Conservation (phyloP, 257 asterid species). For the Fraxinus quadrangulata region DNA sequence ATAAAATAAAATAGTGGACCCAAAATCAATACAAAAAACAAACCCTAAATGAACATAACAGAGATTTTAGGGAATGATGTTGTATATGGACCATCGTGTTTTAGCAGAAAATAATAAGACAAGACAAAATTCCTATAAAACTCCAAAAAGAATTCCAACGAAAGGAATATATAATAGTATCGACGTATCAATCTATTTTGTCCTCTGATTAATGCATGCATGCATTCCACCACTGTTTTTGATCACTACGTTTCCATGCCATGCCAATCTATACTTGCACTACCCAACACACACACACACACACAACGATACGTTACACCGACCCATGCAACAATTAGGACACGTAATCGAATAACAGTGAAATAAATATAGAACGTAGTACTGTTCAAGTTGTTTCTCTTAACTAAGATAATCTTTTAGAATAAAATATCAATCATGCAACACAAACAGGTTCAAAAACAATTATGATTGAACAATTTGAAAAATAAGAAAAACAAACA, state of each 20-base stretch:
- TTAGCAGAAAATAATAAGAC: background rate
- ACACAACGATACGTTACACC: no score
- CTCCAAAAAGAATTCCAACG: background rate
- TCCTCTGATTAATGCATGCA: slow-evolving; percentile 31
- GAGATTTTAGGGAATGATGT: background rate
- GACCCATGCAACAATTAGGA: no score
- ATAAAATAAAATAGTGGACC: slow-evolving; percentile 41
- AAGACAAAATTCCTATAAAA: background rate
- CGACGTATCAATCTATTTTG: slow-evolving; percentile 31
- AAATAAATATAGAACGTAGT: no score
- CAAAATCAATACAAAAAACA: slow-evolving; percentile 22
- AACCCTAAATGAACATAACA: background rate
- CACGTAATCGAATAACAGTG: no score
- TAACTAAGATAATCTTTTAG: no score
- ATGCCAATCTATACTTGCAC: slow-evolving; percentile 39
- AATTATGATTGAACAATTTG: no score
- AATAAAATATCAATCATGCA: no score
- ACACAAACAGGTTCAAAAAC: no score
- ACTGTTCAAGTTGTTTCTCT: no score
- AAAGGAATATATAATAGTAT: slow-evolving; percentile 3
- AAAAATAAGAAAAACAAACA: no score
- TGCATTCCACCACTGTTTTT: background rate
- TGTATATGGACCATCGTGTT: background rate
- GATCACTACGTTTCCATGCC: slow-evolving; percentile 40
- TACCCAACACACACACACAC: background rate